Conservation (phyloP, 1,284 basidiomycete genomes). For the Pisolithus thermaeus region DNA sequence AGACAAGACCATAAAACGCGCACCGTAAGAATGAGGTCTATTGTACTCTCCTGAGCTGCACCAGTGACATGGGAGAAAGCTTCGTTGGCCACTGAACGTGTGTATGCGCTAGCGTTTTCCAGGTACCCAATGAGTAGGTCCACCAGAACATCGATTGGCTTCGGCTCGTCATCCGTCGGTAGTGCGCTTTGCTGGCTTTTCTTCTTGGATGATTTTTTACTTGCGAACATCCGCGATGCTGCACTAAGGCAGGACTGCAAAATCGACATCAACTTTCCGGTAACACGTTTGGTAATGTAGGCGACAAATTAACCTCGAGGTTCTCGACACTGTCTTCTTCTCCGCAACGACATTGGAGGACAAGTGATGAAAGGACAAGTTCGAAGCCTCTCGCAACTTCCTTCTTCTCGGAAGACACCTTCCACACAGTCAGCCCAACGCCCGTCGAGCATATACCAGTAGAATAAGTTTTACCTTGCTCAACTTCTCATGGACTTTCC, state of each 20-base stretch:
- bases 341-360: constrained; percentile 69
- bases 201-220: constrained; percentile 43
- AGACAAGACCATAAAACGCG: constrained; percentile 28
- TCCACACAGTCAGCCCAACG: neutral
- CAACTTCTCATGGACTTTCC: constrained; percentile 42
- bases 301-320: constrained; percentile 51
- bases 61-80: constrained; percentile 75
- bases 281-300: neutral
- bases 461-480: constrained; percentile 36
- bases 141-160: constrained; percentile 80
- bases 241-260: constrained; percentile 51
- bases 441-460: neutral
- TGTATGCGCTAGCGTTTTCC: constrained; percentile 80
- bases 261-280: constrained; percentile 1
- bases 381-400: constrained; percentile 62
- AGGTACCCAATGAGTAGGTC: constrained; percentile 87
- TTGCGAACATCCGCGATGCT: constrained; percentile 45
- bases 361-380: constrained; percentile 63
- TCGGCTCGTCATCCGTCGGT: constrained; percentile 31
- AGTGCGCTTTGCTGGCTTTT: constrained; percentile 17
- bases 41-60: constrained; percentile 65
- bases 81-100: constrained; percentile 77
- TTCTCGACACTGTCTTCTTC: constrained; percentile 46
- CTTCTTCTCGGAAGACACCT: constrained; percentile 44
- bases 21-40: constrained; percentile 83